These are phyloP conservation scores for Silene conica DNA, from an alignment of 148 eudicot species.

Conservation along the genomic window DNA sequence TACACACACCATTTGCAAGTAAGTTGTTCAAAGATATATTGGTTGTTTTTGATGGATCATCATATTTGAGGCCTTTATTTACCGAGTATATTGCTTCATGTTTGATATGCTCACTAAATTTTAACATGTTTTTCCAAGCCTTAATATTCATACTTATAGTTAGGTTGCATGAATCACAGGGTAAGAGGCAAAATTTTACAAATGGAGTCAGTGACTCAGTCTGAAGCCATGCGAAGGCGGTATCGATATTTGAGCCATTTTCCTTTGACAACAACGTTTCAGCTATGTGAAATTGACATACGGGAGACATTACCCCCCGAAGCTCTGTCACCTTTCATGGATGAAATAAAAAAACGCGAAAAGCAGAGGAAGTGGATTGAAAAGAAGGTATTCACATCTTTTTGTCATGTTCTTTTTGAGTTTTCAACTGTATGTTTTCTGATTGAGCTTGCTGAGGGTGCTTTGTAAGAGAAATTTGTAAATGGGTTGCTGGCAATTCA, in stretches of 20 bases:
- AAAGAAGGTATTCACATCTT: slow-evolving; percentile 50
- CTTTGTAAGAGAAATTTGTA: not conserved
- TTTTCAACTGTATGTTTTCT: not conserved
- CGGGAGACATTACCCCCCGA: slow-evolving; percentile 49
- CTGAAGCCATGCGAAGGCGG: slow-evolving; percentile 89
- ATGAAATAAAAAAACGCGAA: slow-evolving; percentile 89
- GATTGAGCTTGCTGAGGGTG: not conserved
- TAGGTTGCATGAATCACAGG: slow-evolving; percentile 39
- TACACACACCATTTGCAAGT: not conserved
- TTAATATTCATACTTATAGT: slow-evolving; percentile 8
- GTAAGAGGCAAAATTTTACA: slow-evolving; percentile 79
- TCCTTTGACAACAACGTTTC: slow-evolving; percentile 86
- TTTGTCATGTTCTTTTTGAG: not conserved
- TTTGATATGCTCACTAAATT: not conserved
- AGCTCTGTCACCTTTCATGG: slow-evolving; percentile 74
- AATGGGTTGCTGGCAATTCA: not conserved
- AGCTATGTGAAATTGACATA: slow-evolving; percentile 72
- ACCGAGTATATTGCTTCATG: not conserved
- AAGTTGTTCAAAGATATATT: too few relatives aligned
- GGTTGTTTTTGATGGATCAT: not conserved
- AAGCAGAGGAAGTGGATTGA: slow-evolving; percentile 73
- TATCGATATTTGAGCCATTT: slow-evolving; percentile 89
- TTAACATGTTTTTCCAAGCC: not conserved
- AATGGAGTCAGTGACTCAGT: slow-evolving; percentile 82
- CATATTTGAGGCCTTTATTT: not conserved